Conservation (phyloP, 768 basidiomycete genomes). For the Tylopilus sp. region DNA sequence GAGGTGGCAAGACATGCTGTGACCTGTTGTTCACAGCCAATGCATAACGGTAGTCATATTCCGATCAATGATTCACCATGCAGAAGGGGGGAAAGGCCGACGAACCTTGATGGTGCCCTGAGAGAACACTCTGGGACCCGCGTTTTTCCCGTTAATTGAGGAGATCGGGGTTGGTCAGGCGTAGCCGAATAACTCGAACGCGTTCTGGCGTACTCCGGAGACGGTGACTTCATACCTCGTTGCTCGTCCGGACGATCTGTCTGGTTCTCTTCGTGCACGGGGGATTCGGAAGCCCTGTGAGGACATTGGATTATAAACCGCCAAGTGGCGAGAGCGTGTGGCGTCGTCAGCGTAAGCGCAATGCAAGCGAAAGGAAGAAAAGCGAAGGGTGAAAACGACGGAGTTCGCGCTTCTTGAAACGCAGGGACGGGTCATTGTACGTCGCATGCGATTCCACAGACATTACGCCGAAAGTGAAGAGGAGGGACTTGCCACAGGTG, state of each 20-base stretch:
- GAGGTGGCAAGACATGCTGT: slow-evolving; percentile 33
- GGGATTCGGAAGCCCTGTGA: slow-evolving; percentile 32
- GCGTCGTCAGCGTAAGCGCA: slow-evolving; percentile 31
- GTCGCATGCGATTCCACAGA: slow-evolving; percentile 10
- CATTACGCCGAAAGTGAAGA: slow-evolving; percentile 4
- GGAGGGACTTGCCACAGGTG: slow-evolving; percentile 32
- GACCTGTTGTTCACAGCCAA: slow-evolving; percentile 30
- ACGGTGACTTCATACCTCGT: slow-evolving; percentile 14
- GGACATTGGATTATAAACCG: slow-evolving; percentile 18
- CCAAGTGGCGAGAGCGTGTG: slow-evolving; percentile 25
- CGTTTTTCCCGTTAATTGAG: slow-evolving; percentile 16
- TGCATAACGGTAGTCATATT: slow-evolving; percentile 17
- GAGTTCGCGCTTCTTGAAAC: slow-evolving; percentile 12
- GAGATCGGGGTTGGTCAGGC: slow-evolving; percentile 18
- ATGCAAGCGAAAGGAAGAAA: slow-evolving; percentile 19
- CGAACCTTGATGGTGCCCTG: slow-evolving; percentile 26
- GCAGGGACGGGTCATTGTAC: slow-evolving; percentile 9
- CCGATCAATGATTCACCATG: slow-evolving; percentile 23
- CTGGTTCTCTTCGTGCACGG: slow-evolving; percentile 20
- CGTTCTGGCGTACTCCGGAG: slow-evolving; percentile 24
- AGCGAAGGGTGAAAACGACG: slow-evolving; percentile 11
- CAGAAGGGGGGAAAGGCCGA: slow-evolving; percentile 13
- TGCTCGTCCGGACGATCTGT: slow-evolving; percentile 12
- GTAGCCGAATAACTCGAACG: slow-evolving; percentile 17
- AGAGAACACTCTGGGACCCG: slow-evolving; percentile 21